These are phyloP conservation scores for button mushroom (Agaricus bisporus) DNA, from an alignment of 768 basidiomycete species.

Conservation along the genomic window DNA sequence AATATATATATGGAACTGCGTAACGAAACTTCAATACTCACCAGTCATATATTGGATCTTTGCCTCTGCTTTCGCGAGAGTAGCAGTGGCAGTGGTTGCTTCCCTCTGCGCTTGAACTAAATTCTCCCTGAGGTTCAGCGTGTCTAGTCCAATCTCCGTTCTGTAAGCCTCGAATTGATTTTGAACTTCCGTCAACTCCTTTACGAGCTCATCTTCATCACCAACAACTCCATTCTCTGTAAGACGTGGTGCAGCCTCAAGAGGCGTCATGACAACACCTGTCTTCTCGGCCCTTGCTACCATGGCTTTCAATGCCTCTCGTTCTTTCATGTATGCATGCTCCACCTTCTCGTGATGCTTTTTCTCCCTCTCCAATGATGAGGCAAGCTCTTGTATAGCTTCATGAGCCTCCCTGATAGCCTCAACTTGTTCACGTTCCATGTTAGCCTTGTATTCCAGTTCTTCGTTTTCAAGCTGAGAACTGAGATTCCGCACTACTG, in stretches of 20 bases:
- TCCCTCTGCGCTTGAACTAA: slow-evolving; percentile 60
- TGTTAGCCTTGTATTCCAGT: slow-evolving; percentile 59
- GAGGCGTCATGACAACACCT: slow-evolving; percentile 11
- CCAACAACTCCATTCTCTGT: slow-evolving; percentile 2
- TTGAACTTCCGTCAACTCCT: slow-evolving; percentile 69
- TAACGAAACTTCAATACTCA: slow-evolving; percentile 22
- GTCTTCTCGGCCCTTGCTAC: slow-evolving; percentile 47
- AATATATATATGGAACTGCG: slow-evolving; percentile 9
- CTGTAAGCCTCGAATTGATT: slow-evolving; percentile 76
- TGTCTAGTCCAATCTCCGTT: slow-evolving; percentile 76
- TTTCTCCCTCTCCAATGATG: slow-evolving; percentile 75
- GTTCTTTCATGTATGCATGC: slow-evolving; percentile 80
- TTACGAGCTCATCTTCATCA: slow-evolving; percentile 33
- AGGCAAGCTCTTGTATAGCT: slow-evolving; percentile 72
- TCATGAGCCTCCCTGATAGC: slow-evolving; percentile 86
- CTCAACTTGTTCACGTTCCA: slow-evolving; percentile 70
- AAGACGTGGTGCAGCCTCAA: slow-evolving; percentile 13
- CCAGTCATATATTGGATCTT: slow-evolving; percentile 76
- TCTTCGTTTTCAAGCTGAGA: slow-evolving; percentile 83
- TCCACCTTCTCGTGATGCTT: slow-evolving; percentile 63
- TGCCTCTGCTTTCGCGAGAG: slow-evolving; percentile 79
- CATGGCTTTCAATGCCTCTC: slow-evolving; percentile 79
- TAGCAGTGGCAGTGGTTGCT: slow-evolving; percentile 53
- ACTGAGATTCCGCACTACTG: slow-evolving; percentile 78
- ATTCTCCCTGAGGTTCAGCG: slow-evolving; percentile 68